Conservation (phyloP, 2,329 filamentous ascomycete genomes). For the Lojkania enalia region DNA sequence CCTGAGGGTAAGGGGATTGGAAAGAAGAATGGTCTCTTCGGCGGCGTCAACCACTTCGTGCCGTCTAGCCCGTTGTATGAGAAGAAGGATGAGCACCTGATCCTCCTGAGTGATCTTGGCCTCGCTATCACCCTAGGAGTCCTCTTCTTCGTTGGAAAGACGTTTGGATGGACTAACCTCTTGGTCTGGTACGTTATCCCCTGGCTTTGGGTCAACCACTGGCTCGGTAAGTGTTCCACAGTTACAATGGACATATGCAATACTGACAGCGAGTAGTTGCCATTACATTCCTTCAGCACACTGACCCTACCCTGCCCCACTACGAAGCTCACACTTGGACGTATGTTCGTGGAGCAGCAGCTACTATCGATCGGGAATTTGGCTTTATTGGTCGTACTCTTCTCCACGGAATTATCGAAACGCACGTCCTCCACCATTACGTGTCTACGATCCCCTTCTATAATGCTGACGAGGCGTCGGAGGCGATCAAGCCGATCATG, state of each 20-base stretch:
- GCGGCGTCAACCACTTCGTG: slow-evolving; percentile 93
- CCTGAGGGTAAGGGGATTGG: slow-evolving; percentile 89
- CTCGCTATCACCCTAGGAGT: slow-evolving; percentile 60
- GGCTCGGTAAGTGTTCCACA: slow-evolving; percentile 74
- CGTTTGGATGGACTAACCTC: slow-evolving; percentile 83
- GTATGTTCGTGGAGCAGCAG: slow-evolving; percentile 89
- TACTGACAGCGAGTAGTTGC: slow-evolving; percentile 64
- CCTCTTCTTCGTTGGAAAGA: slow-evolving; percentile 72
- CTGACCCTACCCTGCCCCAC: slow-evolving; percentile 90
- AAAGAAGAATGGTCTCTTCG: slow-evolving; percentile 79
- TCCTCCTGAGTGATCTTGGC: slow-evolving; percentile 84
- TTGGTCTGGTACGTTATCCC: slow-evolving; percentile 93
- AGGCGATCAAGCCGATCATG: slow-evolving; percentile 95
- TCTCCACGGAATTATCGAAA: slow-evolving; percentile 95
- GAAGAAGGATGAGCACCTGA: slow-evolving; percentile 84
- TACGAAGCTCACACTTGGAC: slow-evolving; percentile 87
- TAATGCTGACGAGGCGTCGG: slow-evolving; percentile 89
- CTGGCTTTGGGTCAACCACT: slow-evolving; percentile 98
- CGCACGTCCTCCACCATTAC: slow-evolving; percentile 97
- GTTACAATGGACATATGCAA: slow-evolving; percentile 6
- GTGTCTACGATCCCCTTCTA: slow-evolving; percentile 96
- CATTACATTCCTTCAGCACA: slow-evolving; percentile 97
- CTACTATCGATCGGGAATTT: slow-evolving; percentile 96
- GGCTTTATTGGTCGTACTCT: slow-evolving; percentile 91
- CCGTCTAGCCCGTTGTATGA: slow-evolving; percentile 88